A percentile compares a stretch with the other conserved stretches of the same genome.
Conservation (phyloP, 1,284 basidiomycete genomes). For the Irpex sp. region DNA sequence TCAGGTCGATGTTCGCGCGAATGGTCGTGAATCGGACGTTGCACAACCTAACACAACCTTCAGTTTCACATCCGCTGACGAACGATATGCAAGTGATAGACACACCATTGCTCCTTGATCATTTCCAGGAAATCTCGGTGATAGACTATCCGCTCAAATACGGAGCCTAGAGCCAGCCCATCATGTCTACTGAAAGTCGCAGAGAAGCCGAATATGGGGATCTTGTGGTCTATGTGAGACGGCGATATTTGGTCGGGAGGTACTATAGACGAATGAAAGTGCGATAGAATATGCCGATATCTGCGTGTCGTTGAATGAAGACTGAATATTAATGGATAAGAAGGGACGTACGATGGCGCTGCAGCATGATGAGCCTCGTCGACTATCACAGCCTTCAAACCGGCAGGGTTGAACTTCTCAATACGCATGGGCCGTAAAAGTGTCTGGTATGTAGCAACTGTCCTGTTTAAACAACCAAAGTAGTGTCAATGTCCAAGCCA, state of each 20-base stretch:
- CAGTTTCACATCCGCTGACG: background rate
- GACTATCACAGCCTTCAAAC: conserved; percentile 81
- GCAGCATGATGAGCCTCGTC: conserved; percentile 97
- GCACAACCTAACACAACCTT: conserved; percentile 62
- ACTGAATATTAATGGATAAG: background rate
- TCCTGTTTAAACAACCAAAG: conserved; percentile 40
- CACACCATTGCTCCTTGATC: conserved; percentile 89
- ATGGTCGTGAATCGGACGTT: conserved; percentile 83
- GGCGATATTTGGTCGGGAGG: conserved; percentile 40
- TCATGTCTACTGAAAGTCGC: conserved; percentile 95
- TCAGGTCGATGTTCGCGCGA: conserved; percentile 68
- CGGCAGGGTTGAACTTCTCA: conserved; percentile 73
- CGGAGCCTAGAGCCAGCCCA: conserved; percentile 82
- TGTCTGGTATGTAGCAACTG: conserved; percentile 93
- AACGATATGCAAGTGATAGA: conserved; percentile 3
- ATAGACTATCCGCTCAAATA: conserved; percentile 92
- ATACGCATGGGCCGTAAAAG: conserved; percentile 66
- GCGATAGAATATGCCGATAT: conserved; percentile 75
- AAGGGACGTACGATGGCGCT: conserved; percentile 68
- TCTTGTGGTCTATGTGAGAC: conserved; percentile 33
- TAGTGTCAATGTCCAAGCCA: conserved; percentile 3
- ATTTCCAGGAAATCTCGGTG: conserved; percentile 92
- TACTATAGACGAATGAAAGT: conserved; percentile 65
- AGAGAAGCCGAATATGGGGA: conserved; percentile 93
- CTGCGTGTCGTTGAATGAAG: conserved; percentile 32